A percentile compares a stretch with the other conserved stretches of the same genome.
Evolutionary conservation across 306 rosid species (phyloP).

Genomic region (Prosopis cineraria): DNA sequence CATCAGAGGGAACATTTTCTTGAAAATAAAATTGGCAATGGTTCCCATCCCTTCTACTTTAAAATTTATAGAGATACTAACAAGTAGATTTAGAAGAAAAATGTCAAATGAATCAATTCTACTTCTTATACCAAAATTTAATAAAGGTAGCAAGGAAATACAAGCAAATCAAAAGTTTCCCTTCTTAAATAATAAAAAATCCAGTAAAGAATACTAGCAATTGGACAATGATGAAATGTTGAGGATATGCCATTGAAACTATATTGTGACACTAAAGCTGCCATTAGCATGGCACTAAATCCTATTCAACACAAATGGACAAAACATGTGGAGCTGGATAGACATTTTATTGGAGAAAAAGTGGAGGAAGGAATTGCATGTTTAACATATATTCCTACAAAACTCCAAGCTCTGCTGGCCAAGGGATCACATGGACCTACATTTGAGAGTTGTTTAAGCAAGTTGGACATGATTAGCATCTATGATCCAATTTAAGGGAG

Average conservation of each 20-base stretch:
- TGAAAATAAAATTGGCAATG: neutral
- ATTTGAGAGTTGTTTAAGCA: too few species aligned
- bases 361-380: too few species aligned
- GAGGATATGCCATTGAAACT: slow-evolving; percentile 20
- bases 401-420: too few species aligned
- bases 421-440: too few species aligned
- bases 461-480: too few species aligned
- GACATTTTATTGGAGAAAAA: too few species aligned
- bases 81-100: neutral
- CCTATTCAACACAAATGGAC: too few species aligned
- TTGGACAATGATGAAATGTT: slow-evolving; percentile 18
- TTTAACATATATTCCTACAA: too few species aligned
- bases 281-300: too few species aligned
- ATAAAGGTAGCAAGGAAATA: slow-evolving; percentile 1
- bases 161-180: slow-evolving; percentile 27
- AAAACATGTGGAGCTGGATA: too few species aligned
- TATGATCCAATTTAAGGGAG: too few species aligned
- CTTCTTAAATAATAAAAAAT: slow-evolving; percentile 17
- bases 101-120: neutral
- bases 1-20: neutral
- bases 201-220: neutral
- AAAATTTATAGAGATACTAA: neutral
- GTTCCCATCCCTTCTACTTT: neutral
- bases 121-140: neutral
- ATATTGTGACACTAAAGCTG: too few species aligned